Percentiles rank a stretch among this genome's conserved stretches.
Evolutionary conservation across 2,329 filamentous ascomycete species (phyloP).

Genomic region (Fusarium lyarnte): DNA sequence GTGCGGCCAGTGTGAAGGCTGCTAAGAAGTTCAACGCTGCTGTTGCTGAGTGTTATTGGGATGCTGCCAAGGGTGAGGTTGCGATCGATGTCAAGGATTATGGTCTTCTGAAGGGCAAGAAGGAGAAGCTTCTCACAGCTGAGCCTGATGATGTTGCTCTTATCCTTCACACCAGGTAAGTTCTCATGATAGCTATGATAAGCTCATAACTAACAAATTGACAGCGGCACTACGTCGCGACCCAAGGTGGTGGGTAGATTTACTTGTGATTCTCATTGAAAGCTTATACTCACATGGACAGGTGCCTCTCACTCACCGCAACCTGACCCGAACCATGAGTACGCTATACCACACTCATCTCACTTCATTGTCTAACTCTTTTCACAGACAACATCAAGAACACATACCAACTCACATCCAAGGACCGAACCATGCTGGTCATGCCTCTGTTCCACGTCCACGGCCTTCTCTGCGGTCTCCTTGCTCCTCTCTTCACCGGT

Average conservation of each 20-base stretch:
- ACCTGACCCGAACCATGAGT: slow-evolving; percentile 84
- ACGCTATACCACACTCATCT: slow-evolving; percentile 25
- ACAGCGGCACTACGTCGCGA: slow-evolving; percentile 79
- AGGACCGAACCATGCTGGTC: slow-evolving; percentile 84
- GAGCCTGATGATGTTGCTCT: slow-evolving; percentile 83
- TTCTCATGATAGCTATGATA: not conserved
- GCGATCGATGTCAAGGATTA: slow-evolving; percentile 80
- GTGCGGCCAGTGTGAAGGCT: slow-evolving; percentile 78
- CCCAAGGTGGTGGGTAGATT: slow-evolving; percentile 76
- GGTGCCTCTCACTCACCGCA: slow-evolving; percentile 82
- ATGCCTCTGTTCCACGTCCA: slow-evolving; percentile 95
- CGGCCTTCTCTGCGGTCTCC: slow-evolving; percentile 83
- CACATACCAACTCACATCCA: slow-evolving; percentile 76
- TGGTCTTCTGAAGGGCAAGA: slow-evolving; percentile 68
- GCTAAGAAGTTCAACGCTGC: slow-evolving; percentile 82
- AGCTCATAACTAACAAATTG: slow-evolving; percentile 35
- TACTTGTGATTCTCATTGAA: not conserved
- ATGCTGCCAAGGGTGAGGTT: slow-evolving; percentile 70
- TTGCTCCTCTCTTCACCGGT: slow-evolving; percentile 78
- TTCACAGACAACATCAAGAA: slow-evolving; percentile 74
- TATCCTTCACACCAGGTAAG: slow-evolving; percentile 77
- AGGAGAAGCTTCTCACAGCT: slow-evolving; percentile 56
- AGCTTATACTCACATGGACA: slow-evolving; percentile 42
- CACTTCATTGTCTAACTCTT: slow-evolving; percentile 36
- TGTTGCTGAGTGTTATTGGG: slow-evolving; percentile 88